Conservation (phyloP, 2,329 filamentous ascomycete species). For the Penicillium sp. region DNA sequence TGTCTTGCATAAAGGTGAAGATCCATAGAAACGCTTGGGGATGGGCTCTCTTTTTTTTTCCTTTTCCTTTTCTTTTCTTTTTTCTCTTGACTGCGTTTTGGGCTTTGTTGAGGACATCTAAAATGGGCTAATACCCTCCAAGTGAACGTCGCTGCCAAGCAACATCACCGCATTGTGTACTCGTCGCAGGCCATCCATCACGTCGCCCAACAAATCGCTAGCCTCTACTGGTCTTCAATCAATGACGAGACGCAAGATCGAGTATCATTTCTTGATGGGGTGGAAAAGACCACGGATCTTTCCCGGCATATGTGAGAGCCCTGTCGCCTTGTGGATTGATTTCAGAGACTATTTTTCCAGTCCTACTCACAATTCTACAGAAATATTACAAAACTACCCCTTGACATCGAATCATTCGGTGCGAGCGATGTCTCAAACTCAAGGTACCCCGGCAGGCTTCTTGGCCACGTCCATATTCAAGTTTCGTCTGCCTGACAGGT, state of each 20-base stretch:
- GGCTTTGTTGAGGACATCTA: background rate
- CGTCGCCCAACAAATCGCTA: constrained; percentile 51
- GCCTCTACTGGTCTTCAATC: constrained; percentile 49
- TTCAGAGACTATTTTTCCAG: background rate
- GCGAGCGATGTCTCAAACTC: constrained; percentile 27
- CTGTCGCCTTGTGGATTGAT: background rate
- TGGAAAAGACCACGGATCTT: constrained; percentile 37
- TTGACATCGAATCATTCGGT: constrained; percentile 29
- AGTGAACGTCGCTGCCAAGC: constrained; percentile 49
- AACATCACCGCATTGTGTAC: constrained; percentile 50
- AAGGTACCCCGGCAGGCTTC: constrained; percentile 23
- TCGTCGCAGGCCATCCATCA: constrained; percentile 51
- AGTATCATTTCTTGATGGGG: constrained; percentile 20
- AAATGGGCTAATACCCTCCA: background rate
- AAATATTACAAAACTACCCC: constrained; percentile 35
- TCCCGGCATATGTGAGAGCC: constrained; percentile 32
- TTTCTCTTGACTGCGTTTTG: background rate
- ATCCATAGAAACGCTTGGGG: background rate
- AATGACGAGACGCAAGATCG: constrained; percentile 28
- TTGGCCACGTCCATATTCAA: constrained; percentile 10
- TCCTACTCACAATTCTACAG: constrained; percentile 19
- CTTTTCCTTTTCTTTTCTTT: background rate
- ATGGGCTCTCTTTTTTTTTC: background rate
- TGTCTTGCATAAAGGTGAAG: constrained; percentile 46
- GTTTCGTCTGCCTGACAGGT: constrained; percentile 20